Base-by-base conservation (phyloP, 495 filamentous ascomycete species). In the Amphirosellinia nigrospora region DNA sequence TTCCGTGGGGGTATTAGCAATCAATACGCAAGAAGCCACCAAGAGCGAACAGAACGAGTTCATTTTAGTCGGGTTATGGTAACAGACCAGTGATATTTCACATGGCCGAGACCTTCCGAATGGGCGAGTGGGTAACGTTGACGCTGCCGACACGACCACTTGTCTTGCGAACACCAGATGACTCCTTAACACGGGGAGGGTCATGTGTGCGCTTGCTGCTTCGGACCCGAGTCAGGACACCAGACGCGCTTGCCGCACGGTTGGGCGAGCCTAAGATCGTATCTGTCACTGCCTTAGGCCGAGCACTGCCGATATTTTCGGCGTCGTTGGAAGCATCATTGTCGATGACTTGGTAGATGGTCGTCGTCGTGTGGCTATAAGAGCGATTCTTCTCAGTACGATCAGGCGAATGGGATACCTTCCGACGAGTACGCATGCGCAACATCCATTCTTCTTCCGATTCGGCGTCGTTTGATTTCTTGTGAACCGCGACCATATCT, bases 141-240 rank as follows among this genome's bases (percentile, higher is more conserved):
- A 91, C 82, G 76, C 94, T 97, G 9, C 94, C 94, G n/a, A 97
- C 86, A 10, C 95, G 88, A n/a, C 94, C 93, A 78, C 94, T 97
- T 7, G 91, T 91, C 83, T 99, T 99, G 64, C 95, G 88, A 30
- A 98, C 90, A 16, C 93, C 93, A 32, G 84, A 85, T 65, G 75
- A 82, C 71, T 85, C 83, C 75, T 86, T 86, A 59, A 65, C 84
- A 52, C 81, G 83, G 71, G 59, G 80, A 84, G 82, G 85, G 82
- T 72, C 86, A 86, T 75, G 85, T 82, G 72, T 89, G 89, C 80
- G 66, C 81, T 86, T 90, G 74, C 87, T 90, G 1, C 90, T 86
- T 43, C 94, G 86, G 58, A 91, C 85, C 85, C 97, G 98, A 70
- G 85, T 85, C 58, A 90, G 86, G 19, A 96, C 88, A 26, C 87